Base-by-base conservation (phyloP, 2,329 filamentous ascomycete genomes). In the Fusarium miscanthi region DNA sequence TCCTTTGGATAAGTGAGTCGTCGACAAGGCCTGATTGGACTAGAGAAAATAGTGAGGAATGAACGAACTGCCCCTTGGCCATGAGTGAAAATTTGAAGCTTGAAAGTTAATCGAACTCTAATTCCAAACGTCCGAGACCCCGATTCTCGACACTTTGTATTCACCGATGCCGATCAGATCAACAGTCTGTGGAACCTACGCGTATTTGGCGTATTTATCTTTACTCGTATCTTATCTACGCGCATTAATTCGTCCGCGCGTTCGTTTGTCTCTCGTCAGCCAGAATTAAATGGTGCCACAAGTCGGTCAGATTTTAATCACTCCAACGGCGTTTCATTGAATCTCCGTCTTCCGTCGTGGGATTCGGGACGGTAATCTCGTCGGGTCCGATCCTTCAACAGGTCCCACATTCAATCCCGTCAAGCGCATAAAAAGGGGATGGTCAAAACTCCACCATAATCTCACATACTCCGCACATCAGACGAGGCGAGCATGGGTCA, bases 361-460 rank as follows among this genome's bases (percentile, higher is more conserved):
- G 10, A 35, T 53, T 59, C 57, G 57, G 57, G 14, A 27, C 45
- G 35, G 45, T 27, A 33, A 56, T 60, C 35, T 60, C n/a, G n/a
- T 42, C n/a, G 46, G 45, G 37, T 33, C 37, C 37, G 46, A 54
- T 41, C 31, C 37, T 23, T 11, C 16, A 10, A 1, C 6, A 27
- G 23, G 42, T 17, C 25, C 57, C 57, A 54, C 57, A 41, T 53
- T 53, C 35, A 54, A 59, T 59, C 33, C 46, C 35, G 9, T n/a
- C 27, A 58, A 19, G 42, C 42, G 57, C 37, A 54, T 54, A 33
- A 58, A 33, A 58, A 54, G 30, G 57, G 46, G 46, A 41, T 25
- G 8, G 23, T 54, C 11, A 23, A 19, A 35, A 30, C 57, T 54
- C 57, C 57, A 60, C 57, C 57, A 60, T 27, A 60, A 60, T 60